Conservation (phyloP, 352 stramenopile genomes). For the Pseudoperonospora humuli region DNA sequence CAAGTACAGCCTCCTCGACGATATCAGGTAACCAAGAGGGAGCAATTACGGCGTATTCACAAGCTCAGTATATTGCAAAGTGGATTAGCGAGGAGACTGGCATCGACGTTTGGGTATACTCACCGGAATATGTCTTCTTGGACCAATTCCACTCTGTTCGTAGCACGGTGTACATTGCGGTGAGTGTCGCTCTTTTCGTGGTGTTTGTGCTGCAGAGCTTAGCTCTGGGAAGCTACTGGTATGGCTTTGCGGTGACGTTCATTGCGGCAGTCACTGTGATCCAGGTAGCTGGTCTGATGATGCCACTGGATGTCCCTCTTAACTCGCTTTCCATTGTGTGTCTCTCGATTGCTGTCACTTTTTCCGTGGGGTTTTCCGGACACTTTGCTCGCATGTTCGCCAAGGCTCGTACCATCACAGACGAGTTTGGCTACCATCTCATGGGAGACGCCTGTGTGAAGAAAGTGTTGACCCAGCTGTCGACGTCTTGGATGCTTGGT, state of each 20-base stretch:
- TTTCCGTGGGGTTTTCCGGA: constrained; percentile 75
- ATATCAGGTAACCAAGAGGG: constrained; percentile 26
- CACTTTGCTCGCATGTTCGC: constrained; percentile 68
- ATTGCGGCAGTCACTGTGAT: constrained; percentile 42
- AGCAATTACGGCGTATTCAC: constrained; percentile 38
- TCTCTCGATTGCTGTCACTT: constrained; percentile 59
- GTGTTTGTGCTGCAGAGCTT: constrained; percentile 45
- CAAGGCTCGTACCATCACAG: constrained; percentile 21
- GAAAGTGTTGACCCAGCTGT: constrained; percentile 31
- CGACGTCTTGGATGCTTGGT: constrained; percentile 31
- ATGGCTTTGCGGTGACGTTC: constrained; percentile 40
- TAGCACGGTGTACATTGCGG: constrained; percentile 38
- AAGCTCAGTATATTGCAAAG: constrained; percentile 44
- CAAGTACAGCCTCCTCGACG: constrained; percentile 6
- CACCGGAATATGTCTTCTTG: constrained; percentile 49
- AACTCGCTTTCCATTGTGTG: constrained; percentile 83
- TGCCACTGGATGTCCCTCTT: constrained; percentile 48
- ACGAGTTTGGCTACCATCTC: constrained; percentile 14
- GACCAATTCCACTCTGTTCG: constrained; percentile 65
- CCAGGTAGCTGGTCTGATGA: constrained; percentile 57
- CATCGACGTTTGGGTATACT: constrained; percentile 68
- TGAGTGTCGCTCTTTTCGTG: constrained; percentile 34
- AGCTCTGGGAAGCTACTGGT: constrained; percentile 39
- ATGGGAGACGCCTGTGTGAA: constrained; percentile 28
- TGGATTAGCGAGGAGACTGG: constrained; percentile 63